Percentiles rank a stretch among this genome's conserved stretches.
These are phyloP conservation scores for Lachnellula subtilissima DNA, from an alignment of 2,329 filamentous ascomycete species.

Conservation along the genomic window DNA sequence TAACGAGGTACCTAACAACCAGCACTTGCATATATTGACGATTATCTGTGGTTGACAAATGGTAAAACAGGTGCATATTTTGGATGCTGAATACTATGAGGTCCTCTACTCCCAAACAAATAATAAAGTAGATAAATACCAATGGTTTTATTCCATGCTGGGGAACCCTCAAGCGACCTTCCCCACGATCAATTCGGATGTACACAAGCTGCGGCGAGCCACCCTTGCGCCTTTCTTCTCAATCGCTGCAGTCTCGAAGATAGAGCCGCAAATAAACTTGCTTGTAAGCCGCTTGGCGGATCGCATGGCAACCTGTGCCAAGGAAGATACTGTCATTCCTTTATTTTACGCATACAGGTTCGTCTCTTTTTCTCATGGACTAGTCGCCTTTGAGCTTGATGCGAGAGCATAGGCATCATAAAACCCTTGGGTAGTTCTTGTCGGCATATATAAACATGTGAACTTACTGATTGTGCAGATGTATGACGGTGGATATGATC, in stretches of 20 bases:
- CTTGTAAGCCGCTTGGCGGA: conserved; percentile 19
- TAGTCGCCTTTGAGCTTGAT: neutral
- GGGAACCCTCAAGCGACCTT: conserved; percentile 11
- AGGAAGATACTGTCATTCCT: conserved; percentile 17
- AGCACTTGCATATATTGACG: neutral
- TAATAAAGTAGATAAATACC: conserved; percentile 17
- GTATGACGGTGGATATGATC: conserved; percentile 8
- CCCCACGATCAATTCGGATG: conserved; percentile 10
- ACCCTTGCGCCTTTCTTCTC: conserved; percentile 17
- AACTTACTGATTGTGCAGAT: neutral
- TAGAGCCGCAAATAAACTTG: conserved; percentile 22
- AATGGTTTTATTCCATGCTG: conserved; percentile 12
- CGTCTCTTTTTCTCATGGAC: neutral
- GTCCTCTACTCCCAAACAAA: conserved; percentile 14
- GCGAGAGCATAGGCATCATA: neutral
- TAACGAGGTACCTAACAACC: conserved; percentile 11
- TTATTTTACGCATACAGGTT: conserved; percentile 20
- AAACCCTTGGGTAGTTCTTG: neutral
- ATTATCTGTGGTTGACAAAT: neutral
- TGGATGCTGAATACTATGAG: conserved; percentile 22
- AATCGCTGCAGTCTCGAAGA: conserved; percentile 20
- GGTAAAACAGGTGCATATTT: conserved; percentile 16
- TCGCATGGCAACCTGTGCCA: conserved; percentile 9
- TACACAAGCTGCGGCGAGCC: conserved; percentile 10
- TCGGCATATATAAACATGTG: neutral